phyloP scores from a whole-genome alignment of 2,329 filamentous ascomycete genomes.

The Colletotrichum sp. region DNA sequence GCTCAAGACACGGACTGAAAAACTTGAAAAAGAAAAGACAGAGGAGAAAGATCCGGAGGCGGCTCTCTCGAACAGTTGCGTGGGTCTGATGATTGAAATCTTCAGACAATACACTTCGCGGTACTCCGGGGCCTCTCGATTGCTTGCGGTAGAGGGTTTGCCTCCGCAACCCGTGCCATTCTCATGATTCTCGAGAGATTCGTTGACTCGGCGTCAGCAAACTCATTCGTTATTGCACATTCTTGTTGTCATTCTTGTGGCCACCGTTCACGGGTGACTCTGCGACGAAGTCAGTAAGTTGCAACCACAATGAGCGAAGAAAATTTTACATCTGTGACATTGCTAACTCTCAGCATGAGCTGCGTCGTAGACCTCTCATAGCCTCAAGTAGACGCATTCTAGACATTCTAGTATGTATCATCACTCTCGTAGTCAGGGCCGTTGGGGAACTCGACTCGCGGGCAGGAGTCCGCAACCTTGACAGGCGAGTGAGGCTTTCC shows the following conservation, averaged over 20 bases:
- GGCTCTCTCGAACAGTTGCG: not conserved
- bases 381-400: not conserved
- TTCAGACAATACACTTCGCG: not conserved
- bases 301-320: not conserved
- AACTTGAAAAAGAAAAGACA: not conserved
- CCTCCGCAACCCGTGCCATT: not conserved
- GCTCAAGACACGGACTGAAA: not conserved
- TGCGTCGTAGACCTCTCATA: not conserved
- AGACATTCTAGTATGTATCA: not conserved
- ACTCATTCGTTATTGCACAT: not conserved
- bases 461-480: not conserved
- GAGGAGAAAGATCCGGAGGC: not conserved
- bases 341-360: not conserved
- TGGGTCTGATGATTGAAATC: not conserved
- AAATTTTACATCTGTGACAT: not conserved
- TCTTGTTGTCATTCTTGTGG: not conserved
- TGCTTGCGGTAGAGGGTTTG: not conserved
- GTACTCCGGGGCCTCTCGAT: not conserved
- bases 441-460: not conserved
- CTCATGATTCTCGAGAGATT: not conserved
- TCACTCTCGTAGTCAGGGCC: not conserved
- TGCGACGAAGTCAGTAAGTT: not conserved
- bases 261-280: not conserved
- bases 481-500: not conserved
- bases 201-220: not conserved